Evolutionary conservation across 2,329 filamentous ascomycete genomes (phyloP).

Genomic region (Aspergillus ibericus): DNA sequence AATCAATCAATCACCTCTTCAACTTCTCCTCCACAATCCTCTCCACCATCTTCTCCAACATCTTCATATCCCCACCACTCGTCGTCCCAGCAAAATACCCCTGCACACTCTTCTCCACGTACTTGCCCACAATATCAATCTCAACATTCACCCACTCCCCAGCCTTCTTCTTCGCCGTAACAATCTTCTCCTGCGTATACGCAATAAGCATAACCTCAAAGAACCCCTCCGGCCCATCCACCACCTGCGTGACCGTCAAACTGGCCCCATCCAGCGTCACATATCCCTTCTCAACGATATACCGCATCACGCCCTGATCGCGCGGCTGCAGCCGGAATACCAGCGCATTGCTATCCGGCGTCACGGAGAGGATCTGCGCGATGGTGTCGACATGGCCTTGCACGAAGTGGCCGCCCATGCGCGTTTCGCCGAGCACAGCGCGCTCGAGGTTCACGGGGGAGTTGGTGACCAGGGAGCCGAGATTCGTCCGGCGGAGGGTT

Average conservation of each 20-base stretch:
- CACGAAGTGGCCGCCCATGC: constrained; percentile 98
- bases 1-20: constrained; percentile 35
- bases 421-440: constrained; percentile 83
- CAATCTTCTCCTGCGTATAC: constrained; percentile 91
- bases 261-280: constrained; percentile 93
- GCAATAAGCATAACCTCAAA: constrained; percentile 96
- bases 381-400: constrained; percentile 96
- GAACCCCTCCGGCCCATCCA: constrained; percentile 78
- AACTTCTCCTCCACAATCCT: constrained; percentile 72
- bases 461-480: constrained; percentile 68
- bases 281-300: constrained; percentile 95
- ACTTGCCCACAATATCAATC: constrained; percentile 77
- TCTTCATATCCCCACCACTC: constrained; percentile 46
- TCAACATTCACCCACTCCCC: constrained; percentile 89
- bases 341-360: constrained; percentile 83
- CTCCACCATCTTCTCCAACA: constrained; percentile 71
- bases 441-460: constrained; percentile 89
- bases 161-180: constrained; percentile 72
- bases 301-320: constrained; percentile 69
- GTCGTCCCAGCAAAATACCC: constrained; percentile 64
- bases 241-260: constrained; percentile 83
- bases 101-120: constrained; percentile 73
- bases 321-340: constrained; percentile 79
- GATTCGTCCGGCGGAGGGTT: constrained; percentile 91
- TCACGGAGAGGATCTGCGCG: constrained; percentile 70